Base-by-base conservation (phyloP, 768 basidiomycete species). In the Tulasnella sp. region DNA sequence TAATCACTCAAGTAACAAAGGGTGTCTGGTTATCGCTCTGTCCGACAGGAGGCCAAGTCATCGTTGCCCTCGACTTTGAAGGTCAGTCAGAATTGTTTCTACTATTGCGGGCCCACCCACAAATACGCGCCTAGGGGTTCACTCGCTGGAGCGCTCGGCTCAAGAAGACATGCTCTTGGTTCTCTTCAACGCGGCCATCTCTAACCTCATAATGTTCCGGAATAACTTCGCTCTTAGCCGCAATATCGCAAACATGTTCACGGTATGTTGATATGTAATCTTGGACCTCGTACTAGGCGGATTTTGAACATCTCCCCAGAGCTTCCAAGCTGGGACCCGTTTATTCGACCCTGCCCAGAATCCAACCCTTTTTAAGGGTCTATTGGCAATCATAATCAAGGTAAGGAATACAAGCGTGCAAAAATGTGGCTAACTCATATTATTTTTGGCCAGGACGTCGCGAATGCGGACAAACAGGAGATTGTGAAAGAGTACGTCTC, bases 11-110 rank as follows among this genome's bases (percentile, higher is more conserved):
- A n/a, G n/a, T n/a, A n/a, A n/a, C 41, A 41, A 41, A 91, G 85
- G 91, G 91, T 2, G 90, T 92, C 1, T 92, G 91, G 91, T 89
- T 92, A 88, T 91, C 91, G 0, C 89, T 90, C 11, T 91, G 91
- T 1, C 92, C 91, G 0, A 91, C 91, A 0, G 85, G 88, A 72
- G 88, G 90, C n/a, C 84, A 84, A 0, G 82, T 92, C 16, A 85
- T 92, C 11, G 90, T 92, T 0, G 89, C 91, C 1, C 86, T 92
- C 6, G 91, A 92, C 81, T 92, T 92, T 73, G 91, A 92, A 88
- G 91, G 92, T 88, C 20, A 40, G 82, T 73, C n/a, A n/a, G n/a
- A n/a, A n/a, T n/a, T n/a, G n/a, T n/a, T n/a, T n/a, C n/a, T n/a
- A n/a, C n/a, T n/a, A n/a, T n/a, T n/a, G n/a, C n/a, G n/a, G n/a